Evolutionary conservation across 2,329 filamentous ascomycete genomes (phyloP).

Genomic region (Chrysosporium queenslandicum): DNA sequence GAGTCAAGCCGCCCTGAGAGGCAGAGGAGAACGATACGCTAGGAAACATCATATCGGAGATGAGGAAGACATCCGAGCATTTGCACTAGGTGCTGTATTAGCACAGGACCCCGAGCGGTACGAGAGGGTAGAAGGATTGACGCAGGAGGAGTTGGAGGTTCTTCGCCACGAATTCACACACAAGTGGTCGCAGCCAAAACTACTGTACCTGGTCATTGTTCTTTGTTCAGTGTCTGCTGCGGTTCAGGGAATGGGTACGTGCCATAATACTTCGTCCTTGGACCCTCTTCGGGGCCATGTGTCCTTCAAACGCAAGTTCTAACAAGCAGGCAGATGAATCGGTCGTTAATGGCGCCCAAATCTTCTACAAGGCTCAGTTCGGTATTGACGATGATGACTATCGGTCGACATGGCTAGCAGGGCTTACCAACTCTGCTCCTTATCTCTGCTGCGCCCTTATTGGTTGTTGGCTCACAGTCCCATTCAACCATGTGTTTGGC

Average conservation of each 20-base stretch:
- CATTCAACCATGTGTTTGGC: conserved; percentile 60
- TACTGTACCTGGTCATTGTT: conserved; percentile 56
- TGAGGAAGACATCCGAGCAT: conserved; percentile 49
- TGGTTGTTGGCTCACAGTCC: conserved; percentile 64
- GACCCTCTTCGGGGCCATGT: no score
- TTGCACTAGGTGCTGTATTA: conserved; percentile 50
- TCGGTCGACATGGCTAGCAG: conserved; percentile 50
- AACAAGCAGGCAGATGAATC: conserved; percentile 46
- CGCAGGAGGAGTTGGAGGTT: conserved; percentile 47
- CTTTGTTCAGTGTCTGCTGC: conserved; percentile 59
- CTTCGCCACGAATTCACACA: conserved; percentile 53
- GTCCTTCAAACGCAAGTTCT: neutral
- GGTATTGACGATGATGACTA: conserved; percentile 44
- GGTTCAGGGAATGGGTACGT: conserved; percentile 56
- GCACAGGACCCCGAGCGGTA: conserved; percentile 46
- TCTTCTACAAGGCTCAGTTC: conserved; percentile 54
- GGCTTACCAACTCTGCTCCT: conserved; percentile 49
- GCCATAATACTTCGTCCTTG: no score
- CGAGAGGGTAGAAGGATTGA: conserved; percentile 45
- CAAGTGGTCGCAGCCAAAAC: conserved; percentile 58
- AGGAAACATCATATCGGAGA: conserved; percentile 45
- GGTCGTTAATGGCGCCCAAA: conserved; percentile 58
- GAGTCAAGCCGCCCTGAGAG: conserved; percentile 42
- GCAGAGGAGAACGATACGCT: conserved; percentile 51
- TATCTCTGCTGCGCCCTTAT: conserved; percentile 56